These are phyloP conservation scores for Xylaria castorea DNA, from an alignment of 495 filamentous ascomycete genomes.

Conservation along the genomic window DNA sequence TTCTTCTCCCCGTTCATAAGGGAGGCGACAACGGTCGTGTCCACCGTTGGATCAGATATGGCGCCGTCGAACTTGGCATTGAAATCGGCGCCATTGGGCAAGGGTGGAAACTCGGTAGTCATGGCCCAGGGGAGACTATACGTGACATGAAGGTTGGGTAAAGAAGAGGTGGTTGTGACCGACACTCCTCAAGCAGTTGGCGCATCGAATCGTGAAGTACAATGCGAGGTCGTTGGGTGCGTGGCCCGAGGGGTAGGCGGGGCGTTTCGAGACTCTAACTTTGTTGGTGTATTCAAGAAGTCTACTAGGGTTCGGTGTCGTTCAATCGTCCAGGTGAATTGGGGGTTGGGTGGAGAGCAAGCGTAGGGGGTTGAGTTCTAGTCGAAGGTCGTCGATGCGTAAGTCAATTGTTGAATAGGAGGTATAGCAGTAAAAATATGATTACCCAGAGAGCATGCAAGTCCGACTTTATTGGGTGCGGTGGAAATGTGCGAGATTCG, in stretches of 20 bases:
- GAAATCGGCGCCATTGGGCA: constrained; percentile 26
- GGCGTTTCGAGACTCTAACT: not conserved
- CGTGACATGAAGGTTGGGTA: constrained; percentile 14
- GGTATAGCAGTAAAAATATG: not conserved
- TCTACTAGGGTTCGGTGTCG: not conserved
- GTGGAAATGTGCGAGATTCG: constrained; percentile 14
- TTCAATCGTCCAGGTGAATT: constrained; percentile 7
- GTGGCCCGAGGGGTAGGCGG: constrained; percentile 1
- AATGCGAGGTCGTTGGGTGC: not conserved
- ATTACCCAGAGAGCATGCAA: not conserved
- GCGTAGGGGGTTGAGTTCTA: not conserved
- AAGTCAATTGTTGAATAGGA: not conserved
- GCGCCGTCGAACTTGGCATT: constrained; percentile 18
- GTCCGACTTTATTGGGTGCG: constrained; percentile 1
- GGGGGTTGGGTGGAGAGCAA: not conserved
- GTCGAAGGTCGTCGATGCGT: not conserved
- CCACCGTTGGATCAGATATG: constrained; percentile 21
- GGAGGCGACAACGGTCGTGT: constrained; percentile 10
- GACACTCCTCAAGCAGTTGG: constrained; percentile 13
- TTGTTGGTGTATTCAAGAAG: not conserved
- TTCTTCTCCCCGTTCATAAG: constrained; percentile 31
- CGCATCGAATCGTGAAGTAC: constrained; percentile 23
- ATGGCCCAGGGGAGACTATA: constrained; percentile 20
- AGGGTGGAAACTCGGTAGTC: constrained; percentile 30
- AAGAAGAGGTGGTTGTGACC: not conserved